Base-by-base conservation (phyloP, 495 filamentous ascomycete genomes). In the Daldinia childiae region DNA sequence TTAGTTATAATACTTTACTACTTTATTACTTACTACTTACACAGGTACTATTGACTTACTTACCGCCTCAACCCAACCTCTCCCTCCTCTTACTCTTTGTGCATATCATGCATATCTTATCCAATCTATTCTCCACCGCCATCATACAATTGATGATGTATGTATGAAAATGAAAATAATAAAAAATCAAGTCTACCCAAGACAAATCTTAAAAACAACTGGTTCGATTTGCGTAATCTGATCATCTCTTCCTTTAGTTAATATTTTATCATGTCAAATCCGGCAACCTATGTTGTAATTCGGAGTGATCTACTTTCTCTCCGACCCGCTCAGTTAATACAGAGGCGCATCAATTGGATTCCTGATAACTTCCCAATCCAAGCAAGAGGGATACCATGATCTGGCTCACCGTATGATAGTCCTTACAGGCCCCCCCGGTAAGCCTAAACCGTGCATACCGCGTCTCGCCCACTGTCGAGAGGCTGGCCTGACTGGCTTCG, bases 11-110 rank as follows among this genome's bases (percentile, higher is more conserved):
- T n/a, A n/a, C n/a, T n/a, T n/a, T n/a, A n/a, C n/a, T n/a, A n/a
- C n/a, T n/a, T n/a, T n/a, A n/a, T n/a, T 11, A 34, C 32, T 34
- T 12, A 14, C 34, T 34, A 34, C 30, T 6, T 34, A 27, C 26
- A 27, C 5, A 27, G 3, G 3, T 27, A 54, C 27, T 30, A 30
- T n/a, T 5, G 50, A 54, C 26, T 3, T 26, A 54, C 50, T 54
- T 54, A 54, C 50, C 50, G 50, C 50, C 50, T 54, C 50, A 54
- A 54, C 27, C 27, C 27, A 54, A 54, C 50, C 27, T 54, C 27
- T 29, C 27, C 27, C 27, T 29, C 27, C 15, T 14, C 15, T 14
- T 54, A 15, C 11, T 30, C 15, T 15, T 54, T 30, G 5, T 54
- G 50, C 15, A 30, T 48, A 21, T 21, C 9, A 48, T 21, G 39